phyloP scores from a whole-genome alignment of 169 alveolate species.

The Plasmodium vivax region DNA sequence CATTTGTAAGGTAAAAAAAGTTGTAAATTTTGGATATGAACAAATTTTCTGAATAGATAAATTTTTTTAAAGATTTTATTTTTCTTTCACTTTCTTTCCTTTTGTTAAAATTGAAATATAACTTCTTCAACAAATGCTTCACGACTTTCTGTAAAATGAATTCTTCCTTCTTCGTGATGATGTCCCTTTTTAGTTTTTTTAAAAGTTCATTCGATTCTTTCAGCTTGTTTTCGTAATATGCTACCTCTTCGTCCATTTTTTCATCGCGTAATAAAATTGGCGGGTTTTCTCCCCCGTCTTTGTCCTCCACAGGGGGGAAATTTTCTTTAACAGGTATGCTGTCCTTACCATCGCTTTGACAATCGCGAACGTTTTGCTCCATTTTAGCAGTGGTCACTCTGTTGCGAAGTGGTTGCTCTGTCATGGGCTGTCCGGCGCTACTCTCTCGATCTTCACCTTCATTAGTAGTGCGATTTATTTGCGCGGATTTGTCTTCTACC shows the following conservation, averaged over 20 bases:
- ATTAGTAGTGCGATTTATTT: not conserved
- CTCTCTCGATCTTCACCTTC: not conserved
- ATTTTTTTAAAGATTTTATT: constrained; percentile 46
- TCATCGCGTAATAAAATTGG: not conserved
- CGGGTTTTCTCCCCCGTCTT: not conserved
- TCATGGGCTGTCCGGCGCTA: not conserved
- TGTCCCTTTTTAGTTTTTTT: constrained; percentile 12
- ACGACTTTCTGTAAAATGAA: constrained; percentile 24
- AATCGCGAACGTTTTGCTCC: not conserved
- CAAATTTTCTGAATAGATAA: constrained; percentile 58
- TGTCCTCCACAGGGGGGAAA: not conserved
- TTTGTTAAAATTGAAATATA: constrained; percentile 41
- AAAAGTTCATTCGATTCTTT: constrained; percentile 18
- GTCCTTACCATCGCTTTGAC: not conserved
- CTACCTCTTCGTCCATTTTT: constrained; percentile 47
- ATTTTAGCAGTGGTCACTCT: not conserved
- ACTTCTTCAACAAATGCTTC: constrained; percentile 8
- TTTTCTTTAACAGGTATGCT: not conserved
- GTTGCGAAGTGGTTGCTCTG: not conserved
- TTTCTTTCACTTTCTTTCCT: constrained; percentile 58
- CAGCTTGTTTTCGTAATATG: constrained; percentile 38
- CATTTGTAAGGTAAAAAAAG: constrained; percentile 8
- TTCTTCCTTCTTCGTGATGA: constrained; percentile 10
- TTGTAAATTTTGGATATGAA: constrained; percentile 41
- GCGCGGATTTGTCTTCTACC: not conserved